A percentile compares a stretch with the other conserved stretches of the same genome.
Conservation (phyloP, 2,329 filamentous ascomycete species). For the Emericellopsis atlantica region DNA sequence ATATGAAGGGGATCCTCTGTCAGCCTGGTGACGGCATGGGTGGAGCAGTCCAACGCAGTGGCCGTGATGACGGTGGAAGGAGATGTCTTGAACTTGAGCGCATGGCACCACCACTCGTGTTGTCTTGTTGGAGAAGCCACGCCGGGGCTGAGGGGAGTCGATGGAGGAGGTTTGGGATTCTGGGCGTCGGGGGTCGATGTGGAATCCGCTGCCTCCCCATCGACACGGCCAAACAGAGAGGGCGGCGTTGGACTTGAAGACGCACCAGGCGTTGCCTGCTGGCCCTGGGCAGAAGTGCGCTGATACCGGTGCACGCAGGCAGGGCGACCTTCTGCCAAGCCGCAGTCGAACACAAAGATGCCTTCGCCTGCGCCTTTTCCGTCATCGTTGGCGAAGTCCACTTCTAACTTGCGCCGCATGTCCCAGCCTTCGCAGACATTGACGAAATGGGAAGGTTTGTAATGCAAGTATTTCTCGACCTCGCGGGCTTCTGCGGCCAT, state of each 20-base stretch:
- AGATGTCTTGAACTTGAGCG: conserved; percentile 39
- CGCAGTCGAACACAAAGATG: conserved; percentile 62
- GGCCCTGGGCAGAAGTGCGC: conserved; percentile 10
- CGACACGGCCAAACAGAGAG: conserved; percentile 17
- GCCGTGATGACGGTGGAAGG: conserved; percentile 53
- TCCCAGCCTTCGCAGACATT: conserved; percentile 78
- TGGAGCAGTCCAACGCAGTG: conserved; percentile 61
- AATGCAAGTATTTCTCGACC: conserved; percentile 62
- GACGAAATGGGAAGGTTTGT: conserved; percentile 67
- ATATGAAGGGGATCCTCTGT: conserved; percentile 61
- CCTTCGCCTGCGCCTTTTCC: conserved; percentile 64
- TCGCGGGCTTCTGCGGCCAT: conserved; percentile 65
- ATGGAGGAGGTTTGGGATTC: conserved; percentile 9
- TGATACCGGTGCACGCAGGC: conserved; percentile 30
- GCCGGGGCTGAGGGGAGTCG: conserved; percentile 9
- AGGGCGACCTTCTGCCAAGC: conserved; percentile 44
- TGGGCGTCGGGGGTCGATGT: conserved; percentile 7
- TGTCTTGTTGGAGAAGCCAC: conserved; percentile 2
- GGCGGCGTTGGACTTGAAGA: conserved; percentile 2
- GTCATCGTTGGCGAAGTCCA: conserved; percentile 81
- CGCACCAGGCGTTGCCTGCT: conserved; percentile 5
- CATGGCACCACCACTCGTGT: conserved; percentile 17
- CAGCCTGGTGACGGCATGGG: conserved; percentile 54
- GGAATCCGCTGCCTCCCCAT: conserved; percentile 1
- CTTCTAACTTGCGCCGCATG: conserved; percentile 73